Base-by-base conservation (phyloP, 345 rosid species). In the Salix purpurea region DNA sequence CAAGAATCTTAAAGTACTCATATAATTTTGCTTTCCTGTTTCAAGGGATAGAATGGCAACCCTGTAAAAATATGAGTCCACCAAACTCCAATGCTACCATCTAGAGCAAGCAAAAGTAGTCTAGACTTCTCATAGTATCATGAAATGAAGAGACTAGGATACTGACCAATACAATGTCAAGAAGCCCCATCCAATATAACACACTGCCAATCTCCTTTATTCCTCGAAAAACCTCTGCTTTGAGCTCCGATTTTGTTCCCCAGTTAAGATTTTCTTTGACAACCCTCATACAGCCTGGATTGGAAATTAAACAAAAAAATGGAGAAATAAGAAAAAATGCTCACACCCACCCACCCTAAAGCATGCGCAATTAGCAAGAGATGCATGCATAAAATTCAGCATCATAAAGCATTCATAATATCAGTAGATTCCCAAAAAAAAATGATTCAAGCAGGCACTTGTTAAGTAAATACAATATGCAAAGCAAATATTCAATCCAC, bases 121-220 rank as follows among this genome's bases (percentile, higher is more conserved):
- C 48, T 30, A 72, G 30, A 54, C 72, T 74, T 23, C 68, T 61
- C 24, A 4, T 54, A 40, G 28, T 67, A 56, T 67, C 18, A 75
- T 37, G 42, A 73, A 50, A 76, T 42, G 56, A 77, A 78, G 79
- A 79, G 80, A 24, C 67, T 28, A 32, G 28, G 76, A 74, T 65
- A 88, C 97, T 89, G 76, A 96, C 99, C 98, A 92, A 84, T 52
- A 90, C 97, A 71, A 86, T 88, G 85, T 96, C 99, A 40, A 96
- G 97, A 86, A 96, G 91, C 69, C 99, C 97, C 87, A 92, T 96
- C 91, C 89, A 90, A 65, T 96, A 96, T 75, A 96, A 82, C 40
- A 93, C 89, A 80, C 99, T 93, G 74, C 99, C 99, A 81, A 93
- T 94, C 89, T 96, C 98, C 81, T 94, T 96, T 71, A 94, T 94